phyloP scores from a whole-genome alignment of 73 alveolate species.

The Symbiodinium pilosum region DNA sequence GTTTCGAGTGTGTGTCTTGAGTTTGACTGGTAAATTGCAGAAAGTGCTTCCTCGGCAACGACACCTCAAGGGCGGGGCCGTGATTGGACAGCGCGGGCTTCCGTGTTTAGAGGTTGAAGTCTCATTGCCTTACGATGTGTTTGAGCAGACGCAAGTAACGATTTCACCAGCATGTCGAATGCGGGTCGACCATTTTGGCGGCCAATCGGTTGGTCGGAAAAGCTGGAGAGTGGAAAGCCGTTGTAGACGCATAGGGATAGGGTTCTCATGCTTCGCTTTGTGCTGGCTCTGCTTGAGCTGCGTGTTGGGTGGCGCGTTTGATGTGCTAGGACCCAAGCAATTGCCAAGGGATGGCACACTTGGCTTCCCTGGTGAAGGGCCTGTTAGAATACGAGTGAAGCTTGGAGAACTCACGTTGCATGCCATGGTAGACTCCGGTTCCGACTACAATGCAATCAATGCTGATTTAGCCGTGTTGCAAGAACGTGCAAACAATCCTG shows the following conservation, averaged over 20 bases:
- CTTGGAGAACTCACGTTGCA: neutral
- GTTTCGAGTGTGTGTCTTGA: too few species aligned
- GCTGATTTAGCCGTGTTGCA: neutral
- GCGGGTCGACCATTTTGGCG: too few species aligned
- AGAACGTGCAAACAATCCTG: neutral
- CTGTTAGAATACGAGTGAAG: neutral
- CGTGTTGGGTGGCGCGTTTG: too few species aligned
- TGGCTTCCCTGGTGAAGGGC: neutral
- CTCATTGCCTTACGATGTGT: too few species aligned
- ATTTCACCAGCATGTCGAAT: too few species aligned
- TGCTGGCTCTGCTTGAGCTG: neutral
- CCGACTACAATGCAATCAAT: neutral
- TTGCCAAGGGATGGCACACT: neutral
- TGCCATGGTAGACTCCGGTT: neutral
- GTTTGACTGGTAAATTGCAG: too few species aligned
- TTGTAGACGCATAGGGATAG: too few species aligned
- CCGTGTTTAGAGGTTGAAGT: too few species aligned
- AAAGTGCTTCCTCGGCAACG: too few species aligned
- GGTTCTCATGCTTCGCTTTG: neutral
- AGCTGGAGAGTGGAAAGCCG: neutral
- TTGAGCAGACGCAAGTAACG: too few species aligned
- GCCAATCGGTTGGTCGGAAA: neutral
- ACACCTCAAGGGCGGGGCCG: neutral
- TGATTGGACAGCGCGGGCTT: too few species aligned
- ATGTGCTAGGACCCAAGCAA: neutral